Conservation (phyloP, 176 grass and related monocot genomes). For the Poa pratensis region DNA sequence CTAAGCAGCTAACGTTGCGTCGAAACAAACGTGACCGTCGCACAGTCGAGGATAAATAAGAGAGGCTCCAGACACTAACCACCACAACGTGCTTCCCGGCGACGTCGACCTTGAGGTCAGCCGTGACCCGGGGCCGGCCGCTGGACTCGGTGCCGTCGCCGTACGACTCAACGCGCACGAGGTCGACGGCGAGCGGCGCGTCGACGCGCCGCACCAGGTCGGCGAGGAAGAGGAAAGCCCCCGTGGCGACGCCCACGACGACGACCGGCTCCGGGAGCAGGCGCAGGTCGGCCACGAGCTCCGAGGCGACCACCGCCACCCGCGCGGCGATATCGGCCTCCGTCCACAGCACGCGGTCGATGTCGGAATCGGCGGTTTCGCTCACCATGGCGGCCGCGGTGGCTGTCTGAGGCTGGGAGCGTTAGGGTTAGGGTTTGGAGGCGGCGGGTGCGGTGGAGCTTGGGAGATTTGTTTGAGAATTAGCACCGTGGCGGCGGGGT, state of each 20-base stretch:
- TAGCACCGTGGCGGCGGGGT: neutral
- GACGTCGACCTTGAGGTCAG: conserved; percentile 87
- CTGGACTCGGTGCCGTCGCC: conserved; percentile 76
- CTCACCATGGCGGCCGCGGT: conserved; percentile 43
- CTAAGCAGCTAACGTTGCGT: neutral
- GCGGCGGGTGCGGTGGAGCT: conserved; percentile 19
- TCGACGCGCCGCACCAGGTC: conserved; percentile 79
- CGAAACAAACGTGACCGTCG: neutral
- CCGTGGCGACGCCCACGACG: conserved; percentile 78
- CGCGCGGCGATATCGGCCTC: conserved; percentile 61
- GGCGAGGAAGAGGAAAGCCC: conserved; percentile 82
- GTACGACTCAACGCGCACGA: conserved; percentile 90
- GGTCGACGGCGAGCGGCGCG: conserved; percentile 60
- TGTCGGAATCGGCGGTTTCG: conserved; percentile 47
- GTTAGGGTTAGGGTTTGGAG: conserved; percentile 40
- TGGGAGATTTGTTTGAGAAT: neutral
- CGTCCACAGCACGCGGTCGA: conserved; percentile 81
- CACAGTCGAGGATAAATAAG: neutral
- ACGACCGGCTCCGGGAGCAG: conserved; percentile 56
- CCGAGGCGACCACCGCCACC: conserved; percentile 59
- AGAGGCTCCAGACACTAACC: conserved; percentile 33
- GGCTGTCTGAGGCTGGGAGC: neutral
- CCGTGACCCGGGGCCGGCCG: conserved; percentile 62
- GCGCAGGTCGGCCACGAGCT: conserved; percentile 67
- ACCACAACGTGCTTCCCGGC: conserved; percentile 81